Percentiles rank a stretch among this genome's conserved stretches.
phyloP scores from a whole-genome alignment of 768 basidiomycete species.

The Lepiota subincarnata region DNA sequence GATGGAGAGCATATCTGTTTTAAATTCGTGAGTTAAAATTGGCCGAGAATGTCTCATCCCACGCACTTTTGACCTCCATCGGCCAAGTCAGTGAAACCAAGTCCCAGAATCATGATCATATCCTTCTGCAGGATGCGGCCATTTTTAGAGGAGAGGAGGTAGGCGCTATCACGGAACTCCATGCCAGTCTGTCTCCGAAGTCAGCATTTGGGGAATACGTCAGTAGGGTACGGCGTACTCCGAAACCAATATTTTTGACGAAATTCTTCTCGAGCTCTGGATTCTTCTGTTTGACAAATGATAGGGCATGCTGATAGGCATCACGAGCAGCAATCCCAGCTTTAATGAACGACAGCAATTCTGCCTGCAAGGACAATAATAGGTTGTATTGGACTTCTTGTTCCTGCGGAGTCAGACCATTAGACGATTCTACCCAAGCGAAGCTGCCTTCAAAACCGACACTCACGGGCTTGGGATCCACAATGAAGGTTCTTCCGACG shows the following conservation, averaged over 20 bases:
- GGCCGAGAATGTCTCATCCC: not conserved
- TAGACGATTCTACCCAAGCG: constrained; percentile 6
- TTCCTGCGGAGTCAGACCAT: constrained; percentile 43
- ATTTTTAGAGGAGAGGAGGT: constrained; percentile 81
- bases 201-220: not conserved
- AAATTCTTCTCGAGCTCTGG: constrained; percentile 82
- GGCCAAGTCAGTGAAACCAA: constrained; percentile 81
- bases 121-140: constrained; percentile 61
- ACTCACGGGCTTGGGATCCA: constrained; percentile 82
- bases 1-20: constrained; percentile 77
- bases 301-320: constrained; percentile 72
- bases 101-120: constrained; percentile 82
- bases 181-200: constrained; percentile 70
- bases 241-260: constrained; percentile 87
- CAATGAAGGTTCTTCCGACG: constrained; percentile 91
- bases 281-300: constrained; percentile 70
- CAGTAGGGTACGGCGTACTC: constrained; percentile 42
- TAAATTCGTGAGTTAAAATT: constrained; percentile 2
- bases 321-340: constrained; percentile 76
- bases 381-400: constrained; percentile 89
- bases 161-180: constrained; percentile 89
- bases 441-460: not conserved
- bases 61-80: constrained; percentile 77
- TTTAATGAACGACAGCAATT: constrained; percentile 71
- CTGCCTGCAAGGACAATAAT: constrained; percentile 72